Percentiles rank a stretch among this genome's conserved stretches.
Conservation (phyloP, 2,329 filamentous ascomycete genomes). For the Pseudogymnoascus sp. region DNA sequence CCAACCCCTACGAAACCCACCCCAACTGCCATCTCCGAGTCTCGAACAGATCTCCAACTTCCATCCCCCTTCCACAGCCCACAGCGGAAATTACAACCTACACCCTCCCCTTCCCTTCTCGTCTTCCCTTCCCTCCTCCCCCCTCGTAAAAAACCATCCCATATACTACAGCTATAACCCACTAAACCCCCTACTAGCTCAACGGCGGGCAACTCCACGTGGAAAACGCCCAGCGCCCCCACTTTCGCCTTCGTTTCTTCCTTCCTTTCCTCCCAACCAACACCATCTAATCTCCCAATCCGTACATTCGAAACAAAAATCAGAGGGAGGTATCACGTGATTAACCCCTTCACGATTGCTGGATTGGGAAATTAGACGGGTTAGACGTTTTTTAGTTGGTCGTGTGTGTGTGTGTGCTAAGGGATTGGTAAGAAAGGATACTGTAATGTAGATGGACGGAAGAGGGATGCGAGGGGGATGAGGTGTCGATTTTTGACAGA, state of each 20-base stretch:
- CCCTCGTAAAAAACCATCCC: not conserved
- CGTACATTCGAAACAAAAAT: not conserved
- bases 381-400: not conserved
- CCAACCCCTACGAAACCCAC: not conserved
- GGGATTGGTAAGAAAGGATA: not conserved
- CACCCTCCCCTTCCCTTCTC: not conserved
- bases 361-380: not conserved
- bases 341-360: not conserved
- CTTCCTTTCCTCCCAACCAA: not conserved
- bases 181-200: not conserved
- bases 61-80: not conserved
- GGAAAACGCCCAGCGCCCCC: not conserved
- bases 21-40: not conserved
- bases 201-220: not conserved
- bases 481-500: not conserved
- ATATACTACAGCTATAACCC: not conserved
- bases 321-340: not conserved
- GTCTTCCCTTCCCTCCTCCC: not conserved
- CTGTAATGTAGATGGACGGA: too few relatives aligned
- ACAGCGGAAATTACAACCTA: not conserved
- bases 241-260: not conserved
- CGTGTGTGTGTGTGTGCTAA: too few relatives aligned
- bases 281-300: not conserved
- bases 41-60: not conserved
- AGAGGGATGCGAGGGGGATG: not conserved